Evolutionary conservation across 2,329 filamentous ascomycete genomes (phyloP), one percentile per base, ranked within the genome.

Genomic region (Hypocrella siamensis): DNA sequence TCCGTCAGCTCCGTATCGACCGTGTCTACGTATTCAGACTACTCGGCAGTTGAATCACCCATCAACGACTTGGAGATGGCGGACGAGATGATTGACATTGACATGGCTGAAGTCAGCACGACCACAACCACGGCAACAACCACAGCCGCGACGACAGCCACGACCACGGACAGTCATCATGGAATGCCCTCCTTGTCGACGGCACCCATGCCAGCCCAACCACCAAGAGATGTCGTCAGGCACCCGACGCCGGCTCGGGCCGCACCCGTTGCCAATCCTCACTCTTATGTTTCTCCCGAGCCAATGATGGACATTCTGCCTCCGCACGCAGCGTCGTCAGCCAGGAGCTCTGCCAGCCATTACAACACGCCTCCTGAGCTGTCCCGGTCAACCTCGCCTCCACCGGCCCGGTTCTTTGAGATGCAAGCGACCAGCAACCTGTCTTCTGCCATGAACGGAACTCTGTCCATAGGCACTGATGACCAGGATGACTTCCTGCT

Each of bases 311-410:
- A 58, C 17, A 47, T 42, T 31, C 43, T 44, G 12, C 38, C 49
- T 4, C 54, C 58, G 17, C 53, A 58, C 29, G 52, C 60, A 2
- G 45, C 44, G 6, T 67, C 67, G 8, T 66, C 68, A 2, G 54
- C 62, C 22, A 70, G 65, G 51, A 68, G 63, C 45, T 48, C 52
- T 4, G 47, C 51, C 14, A 68, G 67, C 49, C 60, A 64, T 35
- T 68, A 63, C 48, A 68, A 65, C 48, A 70, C 70, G 4, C 67
- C 69, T 4, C 70, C 70, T 1, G 69, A 67, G 38, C 62, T 75
- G 19, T 73, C 70, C n/a, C 63, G 69, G 37, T 70, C 69, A 16
- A 68, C 67, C 11, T 74, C 70, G 17, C 69, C 70, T 4, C 65
- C 64, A 18, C 53, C 60, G 5, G 44, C 47, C n/a, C 57, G 53